phyloP scores from a whole-genome alignment of 1,284 basidiomycete species.

The Albatrellus sp. region DNA sequence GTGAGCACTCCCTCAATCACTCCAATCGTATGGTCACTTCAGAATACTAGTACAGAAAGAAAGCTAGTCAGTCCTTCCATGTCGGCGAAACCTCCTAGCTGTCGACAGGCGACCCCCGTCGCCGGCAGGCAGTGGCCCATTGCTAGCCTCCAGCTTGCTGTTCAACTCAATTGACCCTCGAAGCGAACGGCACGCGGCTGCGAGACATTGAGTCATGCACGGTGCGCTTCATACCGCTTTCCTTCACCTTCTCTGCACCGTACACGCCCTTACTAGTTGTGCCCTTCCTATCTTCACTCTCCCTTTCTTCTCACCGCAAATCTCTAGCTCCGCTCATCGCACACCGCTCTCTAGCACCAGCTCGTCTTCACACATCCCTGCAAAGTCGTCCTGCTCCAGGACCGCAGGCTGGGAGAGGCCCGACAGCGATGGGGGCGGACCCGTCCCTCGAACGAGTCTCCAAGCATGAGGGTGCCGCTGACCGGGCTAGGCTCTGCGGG shows the following conservation, averaged over 20 bases:
- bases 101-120: conserved; percentile 35
- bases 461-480: too few relatives aligned
- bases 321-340: background rate
- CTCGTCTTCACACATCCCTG: conserved; percentile 6
- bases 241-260: conserved; percentile 7
- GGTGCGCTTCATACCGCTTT: conserved; percentile 10
- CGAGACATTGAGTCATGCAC: conserved; percentile 6
- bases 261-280: background rate
- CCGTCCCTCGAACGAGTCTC: too few relatives aligned
- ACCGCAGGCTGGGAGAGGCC: background rate
- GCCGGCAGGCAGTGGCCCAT: conserved; percentile 17
- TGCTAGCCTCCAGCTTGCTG: conserved; percentile 6
- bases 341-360: background rate
- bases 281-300: background rate
- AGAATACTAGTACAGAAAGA: conserved; percentile 1
- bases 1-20: too few relatives aligned
- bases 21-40: background rate
- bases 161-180: conserved; percentile 1
- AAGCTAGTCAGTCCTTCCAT: conserved; percentile 23
- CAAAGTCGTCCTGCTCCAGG: conserved; percentile 13
- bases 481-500: too few relatives aligned
- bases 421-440: conserved; percentile 16
- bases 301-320: conserved; percentile 9
- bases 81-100: conserved; percentile 42
- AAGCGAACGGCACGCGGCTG: background rate